These are phyloP conservation scores for Voacanga thouarsii DNA, from an alignment of 257 asterid species.

Conservation along the genomic window DNA sequence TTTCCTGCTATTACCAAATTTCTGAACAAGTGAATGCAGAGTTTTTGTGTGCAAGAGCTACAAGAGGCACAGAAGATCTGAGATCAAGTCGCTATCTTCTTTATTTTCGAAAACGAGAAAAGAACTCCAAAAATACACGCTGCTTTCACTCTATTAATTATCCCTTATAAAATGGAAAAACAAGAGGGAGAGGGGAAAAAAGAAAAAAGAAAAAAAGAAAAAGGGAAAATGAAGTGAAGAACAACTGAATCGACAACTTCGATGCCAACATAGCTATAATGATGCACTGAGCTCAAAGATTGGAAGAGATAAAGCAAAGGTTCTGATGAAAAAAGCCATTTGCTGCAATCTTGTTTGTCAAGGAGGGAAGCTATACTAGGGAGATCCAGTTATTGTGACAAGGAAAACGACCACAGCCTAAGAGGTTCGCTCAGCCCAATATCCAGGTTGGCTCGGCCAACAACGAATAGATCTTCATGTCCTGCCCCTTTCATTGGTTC, in stretches of 20 bases:
- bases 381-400: background rate
- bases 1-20: too few species aligned
- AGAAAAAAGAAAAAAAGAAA: background rate
- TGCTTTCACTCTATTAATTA: too few species aligned
- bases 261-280: too few species aligned
- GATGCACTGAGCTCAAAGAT: background rate
- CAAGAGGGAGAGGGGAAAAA: background rate
- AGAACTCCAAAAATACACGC: too few species aligned
- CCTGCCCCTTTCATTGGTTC: background rate
- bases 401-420: conserved; percentile 23
- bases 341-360: background rate
- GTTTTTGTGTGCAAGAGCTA: too few species aligned
- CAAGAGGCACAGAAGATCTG: too few species aligned
- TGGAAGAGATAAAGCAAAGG: background rate
- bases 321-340: background rate
- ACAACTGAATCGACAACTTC: too few species aligned
- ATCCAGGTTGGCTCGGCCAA: background rate
- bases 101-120: too few species aligned
- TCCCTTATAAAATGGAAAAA: too few species aligned
- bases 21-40: too few species aligned
- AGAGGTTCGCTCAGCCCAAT: conserved; percentile 8
- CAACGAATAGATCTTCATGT: conserved; percentile 8
- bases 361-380: background rate
- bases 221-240: background rate
- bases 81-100: too few species aligned